A percentile compares a stretch with the other conserved stretches of the same genome.
phyloP scores from a whole-genome alignment of 202 grass and related monocot species.

The Zizania palustris region DNA sequence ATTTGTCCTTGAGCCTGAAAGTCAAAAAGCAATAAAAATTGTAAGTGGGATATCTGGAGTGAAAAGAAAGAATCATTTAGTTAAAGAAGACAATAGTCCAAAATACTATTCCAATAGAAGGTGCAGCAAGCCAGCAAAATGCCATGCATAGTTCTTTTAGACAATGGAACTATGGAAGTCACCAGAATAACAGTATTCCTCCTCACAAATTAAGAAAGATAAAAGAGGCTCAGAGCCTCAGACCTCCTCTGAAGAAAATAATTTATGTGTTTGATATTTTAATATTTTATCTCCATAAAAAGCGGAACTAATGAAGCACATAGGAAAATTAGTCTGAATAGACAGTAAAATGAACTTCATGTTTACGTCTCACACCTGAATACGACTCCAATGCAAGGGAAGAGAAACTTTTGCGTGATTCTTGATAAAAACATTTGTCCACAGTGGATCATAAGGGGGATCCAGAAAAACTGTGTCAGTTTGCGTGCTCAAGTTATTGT shows the following conservation, averaged over 20 bases:
- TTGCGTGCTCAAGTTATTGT: conserved; percentile 88
- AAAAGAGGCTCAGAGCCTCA: conserved; percentile 12
- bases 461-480: conserved; percentile 94
- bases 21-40: conserved; percentile 28
- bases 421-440: conserved; percentile 94
- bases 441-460: conserved; percentile 86
- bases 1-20: conserved; percentile 91
- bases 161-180: conserved; percentile 9
- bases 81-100: conserved; percentile 11
- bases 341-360: conserved; percentile 6
- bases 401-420: conserved; percentile 93
- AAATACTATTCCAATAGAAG: conserved; percentile 1
- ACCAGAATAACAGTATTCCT: neutral
- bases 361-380: conserved; percentile 64
- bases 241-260: conserved; percentile 15
- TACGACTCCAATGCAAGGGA: conserved; percentile 89
- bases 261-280: conserved; percentile 13
- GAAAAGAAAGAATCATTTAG: conserved; percentile 16
- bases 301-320: conserved; percentile 7
- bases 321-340: conserved; percentile 23
- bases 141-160: neutral
- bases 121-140: conserved; percentile 14
- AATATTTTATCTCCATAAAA: conserved; percentile 14
- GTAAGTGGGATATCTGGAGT: neutral
- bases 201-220: conserved; percentile 14